Conservation (phyloP, 2,329 filamentous ascomycete genomes). For the Microsporum ferrugineum region DNA sequence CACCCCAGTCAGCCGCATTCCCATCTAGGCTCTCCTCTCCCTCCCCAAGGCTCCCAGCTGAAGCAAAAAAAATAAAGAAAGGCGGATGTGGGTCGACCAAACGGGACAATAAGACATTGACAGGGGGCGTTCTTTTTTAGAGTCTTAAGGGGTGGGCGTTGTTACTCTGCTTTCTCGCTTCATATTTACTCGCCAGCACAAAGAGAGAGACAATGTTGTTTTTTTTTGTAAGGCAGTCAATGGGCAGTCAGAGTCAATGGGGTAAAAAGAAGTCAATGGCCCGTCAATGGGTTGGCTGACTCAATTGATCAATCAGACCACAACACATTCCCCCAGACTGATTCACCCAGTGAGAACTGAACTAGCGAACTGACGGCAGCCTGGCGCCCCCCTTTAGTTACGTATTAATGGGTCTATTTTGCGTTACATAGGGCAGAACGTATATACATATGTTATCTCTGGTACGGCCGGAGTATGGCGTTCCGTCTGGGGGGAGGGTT, state of each 20-base stretch:
- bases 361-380: slow-evolving; percentile 1
- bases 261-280: background rate
- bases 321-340: background rate
- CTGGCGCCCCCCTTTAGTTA: background rate
- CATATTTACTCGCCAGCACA: background rate
- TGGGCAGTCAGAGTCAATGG: background rate
- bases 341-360: background rate
- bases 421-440: too few relatives aligned
- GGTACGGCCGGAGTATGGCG: background rate
- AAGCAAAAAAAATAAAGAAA: background rate
- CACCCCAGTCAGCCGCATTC: slow-evolving; percentile 1
- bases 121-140: background rate
- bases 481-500: background rate
- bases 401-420: too few relatives aligned
- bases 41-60: background rate
- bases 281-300: background rate
- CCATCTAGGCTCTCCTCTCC: background rate
- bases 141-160: background rate
- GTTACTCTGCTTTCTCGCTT: slow-evolving; percentile 1
- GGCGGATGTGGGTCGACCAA: background rate
- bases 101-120: slow-evolving; percentile 1
- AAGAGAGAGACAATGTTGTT: background rate
- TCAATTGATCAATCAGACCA: slow-evolving; percentile 1
- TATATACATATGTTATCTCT: too few relatives aligned
- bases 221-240: background rate